Conservation (phyloP, 306 rosid species). For the Adenanthera pavonina region DNA sequence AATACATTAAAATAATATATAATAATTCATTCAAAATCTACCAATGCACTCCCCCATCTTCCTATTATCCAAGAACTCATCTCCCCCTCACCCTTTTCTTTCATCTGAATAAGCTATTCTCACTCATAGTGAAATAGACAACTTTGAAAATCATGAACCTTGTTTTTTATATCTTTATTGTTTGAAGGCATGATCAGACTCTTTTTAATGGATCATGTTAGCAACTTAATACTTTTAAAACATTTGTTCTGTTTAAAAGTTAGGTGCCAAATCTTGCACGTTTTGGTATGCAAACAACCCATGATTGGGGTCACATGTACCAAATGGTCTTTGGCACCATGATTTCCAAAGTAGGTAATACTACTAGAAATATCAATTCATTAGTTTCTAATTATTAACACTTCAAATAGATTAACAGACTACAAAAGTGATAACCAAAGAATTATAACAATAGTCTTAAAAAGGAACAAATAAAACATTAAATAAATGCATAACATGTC, state of each 20-base stretch:
- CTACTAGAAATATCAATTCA: background rate
- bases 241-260: background rate
- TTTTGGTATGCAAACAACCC: background rate
- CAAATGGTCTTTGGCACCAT: background rate
- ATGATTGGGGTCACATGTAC: background rate
- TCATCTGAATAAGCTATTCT: background rate
- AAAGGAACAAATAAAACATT: background rate
- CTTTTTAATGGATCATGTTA: background rate
- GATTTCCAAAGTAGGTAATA: background rate
- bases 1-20: background rate
- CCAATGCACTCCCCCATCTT: background rate
- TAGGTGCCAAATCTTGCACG: background rate
- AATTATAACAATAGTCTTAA: background rate
- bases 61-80: background rate
- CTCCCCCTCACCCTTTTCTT: background rate
- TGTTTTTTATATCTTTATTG: background rate
- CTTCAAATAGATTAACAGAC: background rate
- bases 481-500: background rate
- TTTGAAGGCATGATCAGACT: background rate
- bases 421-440: background rate
- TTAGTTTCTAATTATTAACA: background rate
- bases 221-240: background rate
- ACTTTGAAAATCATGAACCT: background rate
- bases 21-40: background rate
- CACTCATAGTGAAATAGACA: background rate